phyloP scores from a whole-genome alignment of 2,329 filamentous ascomycete species.

The Pseudonectria buxi region DNA sequence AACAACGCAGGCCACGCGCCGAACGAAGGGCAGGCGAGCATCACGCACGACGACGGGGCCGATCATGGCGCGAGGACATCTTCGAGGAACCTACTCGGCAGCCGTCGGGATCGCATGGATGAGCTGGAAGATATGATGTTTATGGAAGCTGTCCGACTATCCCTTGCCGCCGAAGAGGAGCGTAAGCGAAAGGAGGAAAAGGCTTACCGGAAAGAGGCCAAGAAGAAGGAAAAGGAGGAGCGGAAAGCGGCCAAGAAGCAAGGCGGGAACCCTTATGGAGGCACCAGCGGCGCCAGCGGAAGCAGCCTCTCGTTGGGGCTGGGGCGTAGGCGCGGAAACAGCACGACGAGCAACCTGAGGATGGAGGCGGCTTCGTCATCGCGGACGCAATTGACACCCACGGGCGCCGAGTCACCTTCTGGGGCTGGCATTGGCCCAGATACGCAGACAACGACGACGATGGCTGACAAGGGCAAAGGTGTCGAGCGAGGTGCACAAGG shows the following conservation, averaged over 20 bases:
- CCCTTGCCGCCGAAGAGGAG: slow-evolving; percentile 88
- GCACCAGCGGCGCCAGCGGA: slow-evolving; percentile 42
- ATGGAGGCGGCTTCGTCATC: slow-evolving; percentile 46
- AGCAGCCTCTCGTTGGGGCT: slow-evolving; percentile 59
- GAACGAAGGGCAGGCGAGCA: slow-evolving; percentile 12
- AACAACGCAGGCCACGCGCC: slow-evolving; percentile 24
- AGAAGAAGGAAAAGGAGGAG: slow-evolving; percentile 77
- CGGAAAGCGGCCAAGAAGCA: slow-evolving; percentile 69
- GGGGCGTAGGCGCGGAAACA: slow-evolving; percentile 53
- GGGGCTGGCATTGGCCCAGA: slow-evolving; percentile 26
- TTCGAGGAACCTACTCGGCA: slow-evolving; percentile 15
- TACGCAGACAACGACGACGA: too few relatives aligned
- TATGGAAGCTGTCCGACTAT: slow-evolving; percentile 88
- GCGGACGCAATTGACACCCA: slow-evolving; percentile 30
- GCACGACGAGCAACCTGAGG: slow-evolving; percentile 51
- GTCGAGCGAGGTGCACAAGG: slow-evolving; percentile 47
- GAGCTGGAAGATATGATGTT: slow-evolving; percentile 98
- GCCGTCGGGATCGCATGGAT: slow-evolving; percentile 56
- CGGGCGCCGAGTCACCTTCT: slow-evolving; percentile 14
- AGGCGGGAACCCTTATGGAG: slow-evolving; percentile 29
- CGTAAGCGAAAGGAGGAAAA: slow-evolving; percentile 68
- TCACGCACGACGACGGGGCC: slow-evolving; percentile 15
- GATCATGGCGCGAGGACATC: slow-evolving; percentile 18
- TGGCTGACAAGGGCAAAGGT: slow-evolving; percentile 61
- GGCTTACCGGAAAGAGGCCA: slow-evolving; percentile 61